Conservation (phyloP, 129 eudicot species). For the Mikania micrantha region DNA sequence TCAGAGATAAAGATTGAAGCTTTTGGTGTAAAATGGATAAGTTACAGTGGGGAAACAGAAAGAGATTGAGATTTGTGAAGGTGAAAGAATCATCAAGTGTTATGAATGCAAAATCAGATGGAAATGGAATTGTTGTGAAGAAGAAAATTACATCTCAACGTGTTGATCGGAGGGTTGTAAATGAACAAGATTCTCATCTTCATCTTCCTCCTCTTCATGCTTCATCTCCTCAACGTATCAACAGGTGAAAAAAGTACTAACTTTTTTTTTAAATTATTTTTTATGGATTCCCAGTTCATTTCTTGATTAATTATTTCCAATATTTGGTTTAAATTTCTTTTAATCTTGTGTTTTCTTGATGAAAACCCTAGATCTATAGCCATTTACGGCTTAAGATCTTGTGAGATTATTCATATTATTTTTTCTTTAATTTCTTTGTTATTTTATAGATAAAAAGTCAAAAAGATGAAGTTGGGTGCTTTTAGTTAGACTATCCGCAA, state of each 20-base stretch:
- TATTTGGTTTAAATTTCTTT: no score
- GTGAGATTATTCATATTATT: not conserved
- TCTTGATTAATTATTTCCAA: not conserved
- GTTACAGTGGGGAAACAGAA: slow-evolving; percentile 80
- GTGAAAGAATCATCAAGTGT: slow-evolving; percentile 44
- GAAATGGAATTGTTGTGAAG: slow-evolving; percentile 35
- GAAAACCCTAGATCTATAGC: slow-evolving; percentile 13
- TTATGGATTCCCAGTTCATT: not conserved
- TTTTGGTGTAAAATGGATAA: slow-evolving; percentile 39
- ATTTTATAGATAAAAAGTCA: slow-evolving; percentile 8
- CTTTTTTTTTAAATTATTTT: not conserved
- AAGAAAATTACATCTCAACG: slow-evolving; percentile 54
- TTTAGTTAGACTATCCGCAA: no score
- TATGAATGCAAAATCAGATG: slow-evolving; percentile 50
- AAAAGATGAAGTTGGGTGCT: slow-evolving; percentile 25
- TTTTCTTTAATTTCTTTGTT: not conserved
- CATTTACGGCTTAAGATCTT: not conserved
- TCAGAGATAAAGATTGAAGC: slow-evolving; percentile 17
- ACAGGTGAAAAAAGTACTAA: slow-evolving; percentile 29
- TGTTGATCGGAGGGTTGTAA: slow-evolving; percentile 37
- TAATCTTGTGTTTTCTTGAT: slow-evolving; percentile 7
- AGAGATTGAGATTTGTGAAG: slow-evolving; percentile 62
- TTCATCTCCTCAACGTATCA: slow-evolving; percentile 54
- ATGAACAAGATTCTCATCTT: slow-evolving; percentile 18
- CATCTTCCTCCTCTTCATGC: slow-evolving; percentile 36